Percentiles rank a stretch among this genome's conserved stretches.
Conservation (phyloP, 768 basidiomycete species). For the Termitomyces sp. region DNA sequence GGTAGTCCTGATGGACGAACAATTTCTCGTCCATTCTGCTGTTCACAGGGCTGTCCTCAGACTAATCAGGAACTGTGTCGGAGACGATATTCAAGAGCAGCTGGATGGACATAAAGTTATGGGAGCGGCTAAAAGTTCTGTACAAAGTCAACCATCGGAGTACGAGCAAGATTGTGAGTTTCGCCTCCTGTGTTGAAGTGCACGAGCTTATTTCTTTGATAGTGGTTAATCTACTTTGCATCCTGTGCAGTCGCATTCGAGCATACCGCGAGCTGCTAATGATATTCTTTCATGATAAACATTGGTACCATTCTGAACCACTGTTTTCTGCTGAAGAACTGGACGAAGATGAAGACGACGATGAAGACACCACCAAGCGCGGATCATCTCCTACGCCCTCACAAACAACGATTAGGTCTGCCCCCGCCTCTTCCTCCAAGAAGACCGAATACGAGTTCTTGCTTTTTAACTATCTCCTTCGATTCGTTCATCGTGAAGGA, state of each 20-base stretch:
- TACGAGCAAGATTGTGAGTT: constrained; percentile 85
- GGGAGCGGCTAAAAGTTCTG: constrained; percentile 77
- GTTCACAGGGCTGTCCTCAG: constrained; percentile 86
- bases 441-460: constrained; percentile 94
- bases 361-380: constrained; percentile 40
- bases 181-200: not conserved
- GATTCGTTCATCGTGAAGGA: constrained; percentile 92
- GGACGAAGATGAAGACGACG: constrained; percentile 62
- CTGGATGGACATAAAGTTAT: constrained; percentile 75
- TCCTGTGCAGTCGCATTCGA: constrained; percentile 87
- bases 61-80: constrained; percentile 80
- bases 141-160: constrained; percentile 72
- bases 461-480: constrained; percentile 91
- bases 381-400: constrained; percentile 59
- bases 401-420: constrained; percentile 51
- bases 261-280: constrained; percentile 86
- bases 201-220: constrained; percentile 8
- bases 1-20: constrained; percentile 88
- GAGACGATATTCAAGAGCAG: constrained; percentile 88
- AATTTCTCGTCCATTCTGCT: constrained; percentile 87
- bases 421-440: constrained; percentile 31
- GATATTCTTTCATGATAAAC: constrained; percentile 96
- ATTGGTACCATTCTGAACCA: constrained; percentile 77
- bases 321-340: constrained; percentile 74
- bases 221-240: constrained; percentile 93